A percentile compares a stretch with the other conserved stretches of the same genome.
phyloP scores from a whole-genome alignment of 441 rosid species.

The Syzygium malaccense region DNA sequence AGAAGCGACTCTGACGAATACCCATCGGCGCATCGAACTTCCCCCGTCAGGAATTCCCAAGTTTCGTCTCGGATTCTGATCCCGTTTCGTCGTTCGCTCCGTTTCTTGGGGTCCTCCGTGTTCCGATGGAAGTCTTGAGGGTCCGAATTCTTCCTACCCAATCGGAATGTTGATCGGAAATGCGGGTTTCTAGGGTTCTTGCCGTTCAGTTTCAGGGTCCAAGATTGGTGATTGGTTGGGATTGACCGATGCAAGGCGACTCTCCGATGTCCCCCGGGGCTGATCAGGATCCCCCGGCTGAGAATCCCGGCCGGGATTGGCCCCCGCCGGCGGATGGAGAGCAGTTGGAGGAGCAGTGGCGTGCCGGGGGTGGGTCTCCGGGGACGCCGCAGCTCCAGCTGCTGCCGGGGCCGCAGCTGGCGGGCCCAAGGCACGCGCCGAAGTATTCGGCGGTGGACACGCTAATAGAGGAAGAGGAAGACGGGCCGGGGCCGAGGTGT shows the following conservation, averaged over 20 bases:
- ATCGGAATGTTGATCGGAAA: constrained; percentile 42
- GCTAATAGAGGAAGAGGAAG: constrained; percentile 77
- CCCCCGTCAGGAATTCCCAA: neutral
- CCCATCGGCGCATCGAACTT: neutral
- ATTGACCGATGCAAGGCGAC: constrained; percentile 63
- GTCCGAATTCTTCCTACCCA: neutral
- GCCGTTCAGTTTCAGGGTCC: constrained; percentile 41
- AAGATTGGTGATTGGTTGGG: constrained; percentile 33
- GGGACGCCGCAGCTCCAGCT: constrained; percentile 17
- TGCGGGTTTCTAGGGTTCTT: constrained; percentile 19
- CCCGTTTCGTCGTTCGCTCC: neutral
- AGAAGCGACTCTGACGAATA: neutral
- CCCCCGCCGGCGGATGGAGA: constrained; percentile 33
- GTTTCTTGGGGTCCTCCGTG: neutral
- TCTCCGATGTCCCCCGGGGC: constrained; percentile 58
- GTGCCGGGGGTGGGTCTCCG: constrained; percentile 31
- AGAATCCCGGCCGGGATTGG: constrained; percentile 7
- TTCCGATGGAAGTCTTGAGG: neutral
- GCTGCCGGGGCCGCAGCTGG: constrained; percentile 22
- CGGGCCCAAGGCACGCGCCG: constrained; percentile 89
- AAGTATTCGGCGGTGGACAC: constrained; percentile 76
- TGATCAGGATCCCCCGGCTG: constrained; percentile 50
- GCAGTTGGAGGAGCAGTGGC: constrained; percentile 24
- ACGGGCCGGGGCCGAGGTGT: constrained; percentile 94
- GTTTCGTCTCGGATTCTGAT: neutral